These are phyloP conservation scores for Podaxis mareebaensis DNA, from an alignment of 768 basidiomycete species.

Conservation along the genomic window DNA sequence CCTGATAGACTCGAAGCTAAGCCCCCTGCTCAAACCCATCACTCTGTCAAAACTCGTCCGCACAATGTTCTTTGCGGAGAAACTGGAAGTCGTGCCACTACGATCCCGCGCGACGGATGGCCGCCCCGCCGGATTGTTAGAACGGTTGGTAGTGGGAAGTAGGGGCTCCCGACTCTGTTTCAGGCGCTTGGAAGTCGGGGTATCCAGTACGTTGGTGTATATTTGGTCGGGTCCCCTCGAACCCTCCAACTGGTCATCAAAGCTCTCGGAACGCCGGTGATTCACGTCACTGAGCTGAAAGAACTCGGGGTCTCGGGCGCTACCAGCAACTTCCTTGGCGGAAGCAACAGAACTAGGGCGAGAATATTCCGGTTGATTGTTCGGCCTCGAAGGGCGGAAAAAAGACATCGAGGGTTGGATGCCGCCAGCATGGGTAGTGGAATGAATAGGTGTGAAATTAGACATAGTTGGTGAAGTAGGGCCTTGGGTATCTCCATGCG, in stretches of 20 bases:
- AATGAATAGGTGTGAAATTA: constrained; percentile 21
- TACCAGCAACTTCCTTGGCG: constrained; percentile 25
- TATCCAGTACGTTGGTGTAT: constrained; percentile 22
- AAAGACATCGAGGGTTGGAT: constrained; percentile 80
- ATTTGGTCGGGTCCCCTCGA: constrained; percentile 27
- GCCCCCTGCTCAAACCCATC: constrained; percentile 50
- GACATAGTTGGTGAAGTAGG: constrained; percentile 23
- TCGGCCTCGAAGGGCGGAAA: constrained; percentile 70
- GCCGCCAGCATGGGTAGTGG: constrained; percentile 63
- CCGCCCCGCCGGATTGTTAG: constrained; percentile 26
- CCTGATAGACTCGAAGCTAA: constrained; percentile 52
- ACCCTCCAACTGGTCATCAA: constrained; percentile 24
- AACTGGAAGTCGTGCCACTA: constrained; percentile 24
- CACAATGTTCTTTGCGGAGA: constrained; percentile 35
- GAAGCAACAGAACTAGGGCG: constrained; percentile 38
- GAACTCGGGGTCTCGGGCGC: constrained; percentile 26
- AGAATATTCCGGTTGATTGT: constrained; percentile 42
- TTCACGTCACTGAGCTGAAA: constrained; percentile 20
- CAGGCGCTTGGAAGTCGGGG: constrained; percentile 32
- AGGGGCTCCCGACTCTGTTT: constrained; percentile 77
- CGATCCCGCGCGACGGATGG: constrained; percentile 25
- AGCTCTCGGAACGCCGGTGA: constrained; percentile 21
- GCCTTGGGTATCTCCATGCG: constrained; percentile 18
- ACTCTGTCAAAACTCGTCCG: constrained; percentile 64
- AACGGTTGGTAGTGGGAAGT: constrained; percentile 49